Evolutionary conservation across 2,329 filamentous ascomycete species (phyloP).

Genomic region (Curvularia hawaiiensis): DNA sequence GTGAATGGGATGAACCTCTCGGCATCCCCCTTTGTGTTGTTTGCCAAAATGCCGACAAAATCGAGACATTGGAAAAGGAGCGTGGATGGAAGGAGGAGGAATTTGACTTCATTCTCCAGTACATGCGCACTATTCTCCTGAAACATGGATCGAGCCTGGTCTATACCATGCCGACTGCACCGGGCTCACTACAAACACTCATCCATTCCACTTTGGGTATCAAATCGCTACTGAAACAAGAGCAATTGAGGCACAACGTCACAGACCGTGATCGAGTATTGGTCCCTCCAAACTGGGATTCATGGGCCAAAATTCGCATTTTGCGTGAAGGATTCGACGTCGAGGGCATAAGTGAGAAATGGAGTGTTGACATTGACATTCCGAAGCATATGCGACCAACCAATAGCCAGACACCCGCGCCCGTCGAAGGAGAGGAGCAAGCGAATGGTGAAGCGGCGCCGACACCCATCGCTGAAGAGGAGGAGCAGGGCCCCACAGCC

Average conservation of each 20-base stretch:
- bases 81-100: constrained; percentile 94
- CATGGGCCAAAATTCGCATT: constrained; percentile 95
- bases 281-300: constrained; percentile 97
- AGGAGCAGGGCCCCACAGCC: constrained; percentile 58
- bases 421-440: constrained; percentile 19
- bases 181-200: constrained; percentile 77
- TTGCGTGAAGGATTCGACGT: constrained; percentile 91
- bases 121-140: constrained; percentile 84
- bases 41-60: constrained; percentile 94
- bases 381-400: constrained; percentile 33
- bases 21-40: constrained; percentile 89
- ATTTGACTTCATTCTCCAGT: constrained; percentile 95
- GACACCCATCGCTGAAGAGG: constrained; percentile 15
- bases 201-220: constrained; percentile 87
- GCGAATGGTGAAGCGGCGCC: constrained; percentile 16
- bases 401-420: constrained; percentile 26
- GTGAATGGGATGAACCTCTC: constrained; percentile 90
- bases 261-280: constrained; percentile 94
- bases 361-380: constrained; percentile 79
- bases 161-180: constrained; percentile 56
- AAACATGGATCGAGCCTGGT: constrained; percentile 68
- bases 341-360: constrained; percentile 81
- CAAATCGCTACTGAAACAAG: constrained; percentile 71
- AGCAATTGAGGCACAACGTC: constrained; percentile 67
- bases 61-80: constrained; percentile 87